Evolutionary conservation across 2,329 filamentous ascomycete genomes (phyloP).

Genomic region (Neonectria hederae): DNA sequence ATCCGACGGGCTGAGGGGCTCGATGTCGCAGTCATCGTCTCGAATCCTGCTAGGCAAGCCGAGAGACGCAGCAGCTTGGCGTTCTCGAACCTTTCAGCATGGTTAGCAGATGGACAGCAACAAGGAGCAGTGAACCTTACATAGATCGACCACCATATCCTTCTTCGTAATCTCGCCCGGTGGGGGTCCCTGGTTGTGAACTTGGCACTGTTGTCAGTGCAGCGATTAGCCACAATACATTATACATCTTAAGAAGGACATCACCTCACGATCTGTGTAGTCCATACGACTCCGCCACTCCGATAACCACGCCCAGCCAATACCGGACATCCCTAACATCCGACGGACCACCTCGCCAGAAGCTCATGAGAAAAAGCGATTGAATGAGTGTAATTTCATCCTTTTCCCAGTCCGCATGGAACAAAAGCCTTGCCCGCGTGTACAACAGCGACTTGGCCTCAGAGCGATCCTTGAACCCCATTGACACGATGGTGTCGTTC

Average conservation of each 20-base stretch:
- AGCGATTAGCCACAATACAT: background rate
- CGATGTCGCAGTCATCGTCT: constrained; percentile 52
- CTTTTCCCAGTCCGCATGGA: constrained; percentile 62
- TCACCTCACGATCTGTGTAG: constrained; percentile 51
- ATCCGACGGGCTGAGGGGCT: constrained; percentile 45
- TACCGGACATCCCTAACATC: constrained; percentile 60
- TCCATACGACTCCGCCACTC: constrained; percentile 60
- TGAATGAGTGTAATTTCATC: constrained; percentile 61
- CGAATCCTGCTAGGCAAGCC: constrained; percentile 50
- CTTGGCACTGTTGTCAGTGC: constrained; percentile 34
- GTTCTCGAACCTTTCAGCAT: constrained; percentile 45
- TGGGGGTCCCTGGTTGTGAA: constrained; percentile 42
- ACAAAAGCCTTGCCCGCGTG: constrained; percentile 59
- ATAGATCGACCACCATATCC: constrained; percentile 66
- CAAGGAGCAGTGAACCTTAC: constrained; percentile 44
- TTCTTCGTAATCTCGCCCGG: constrained; percentile 50
- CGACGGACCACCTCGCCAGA: constrained; percentile 61
- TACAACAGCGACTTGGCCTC: constrained; percentile 62
- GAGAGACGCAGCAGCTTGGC: constrained; percentile 49
- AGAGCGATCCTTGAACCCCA: constrained; percentile 59
- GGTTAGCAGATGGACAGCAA: constrained; percentile 8
- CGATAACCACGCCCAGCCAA: constrained; percentile 61
- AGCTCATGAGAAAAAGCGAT: constrained; percentile 63
- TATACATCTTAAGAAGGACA: too few relatives aligned
- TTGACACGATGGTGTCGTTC: constrained; percentile 52